phyloP scores from a whole-genome alignment of 164 flowering plant genomes.

The Sedum album region DNA sequence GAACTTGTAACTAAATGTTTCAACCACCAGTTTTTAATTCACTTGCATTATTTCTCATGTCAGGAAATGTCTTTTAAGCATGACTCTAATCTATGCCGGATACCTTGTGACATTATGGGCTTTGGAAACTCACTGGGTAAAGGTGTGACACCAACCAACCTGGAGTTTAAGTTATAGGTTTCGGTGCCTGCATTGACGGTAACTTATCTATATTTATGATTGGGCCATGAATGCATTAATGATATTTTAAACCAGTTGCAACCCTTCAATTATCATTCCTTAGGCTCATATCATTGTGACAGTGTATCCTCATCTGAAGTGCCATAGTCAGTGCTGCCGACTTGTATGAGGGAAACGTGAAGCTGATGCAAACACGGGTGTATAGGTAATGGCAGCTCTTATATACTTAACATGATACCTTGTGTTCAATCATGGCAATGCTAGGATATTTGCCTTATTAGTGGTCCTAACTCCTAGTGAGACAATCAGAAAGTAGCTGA shows the following conservation, averaged over 20 bases:
- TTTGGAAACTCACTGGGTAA: too few relatives aligned
- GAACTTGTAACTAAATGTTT: background rate
- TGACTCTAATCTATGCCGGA: slow-evolving; percentile 85
- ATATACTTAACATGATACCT: background rate
- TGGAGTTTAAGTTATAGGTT: too few relatives aligned
- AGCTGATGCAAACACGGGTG: background rate
- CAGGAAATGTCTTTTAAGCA: slow-evolving; percentile 96
- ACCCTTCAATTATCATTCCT: too few relatives aligned
- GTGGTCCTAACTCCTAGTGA: too few relatives aligned
- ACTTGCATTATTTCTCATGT: slow-evolving; percentile 6
- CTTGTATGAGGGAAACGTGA: background rate
- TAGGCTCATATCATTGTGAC: background rate
- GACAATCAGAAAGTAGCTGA: background rate
- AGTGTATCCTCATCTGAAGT: background rate
- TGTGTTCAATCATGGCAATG: background rate
- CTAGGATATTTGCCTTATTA: too few relatives aligned
- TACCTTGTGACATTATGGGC: slow-evolving; percentile 97
- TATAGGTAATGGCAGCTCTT: background rate
- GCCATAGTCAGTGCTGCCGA: background rate
- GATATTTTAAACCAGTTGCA: too few relatives aligned
- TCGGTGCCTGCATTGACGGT: too few relatives aligned
- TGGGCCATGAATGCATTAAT: too few relatives aligned
- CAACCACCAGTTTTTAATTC: background rate
- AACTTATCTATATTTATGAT: too few relatives aligned
- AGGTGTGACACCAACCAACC: too few relatives aligned